Base-by-base conservation (phyloP, 2,329 filamentous ascomycete genomes). In the Falciphora oryzae region DNA sequence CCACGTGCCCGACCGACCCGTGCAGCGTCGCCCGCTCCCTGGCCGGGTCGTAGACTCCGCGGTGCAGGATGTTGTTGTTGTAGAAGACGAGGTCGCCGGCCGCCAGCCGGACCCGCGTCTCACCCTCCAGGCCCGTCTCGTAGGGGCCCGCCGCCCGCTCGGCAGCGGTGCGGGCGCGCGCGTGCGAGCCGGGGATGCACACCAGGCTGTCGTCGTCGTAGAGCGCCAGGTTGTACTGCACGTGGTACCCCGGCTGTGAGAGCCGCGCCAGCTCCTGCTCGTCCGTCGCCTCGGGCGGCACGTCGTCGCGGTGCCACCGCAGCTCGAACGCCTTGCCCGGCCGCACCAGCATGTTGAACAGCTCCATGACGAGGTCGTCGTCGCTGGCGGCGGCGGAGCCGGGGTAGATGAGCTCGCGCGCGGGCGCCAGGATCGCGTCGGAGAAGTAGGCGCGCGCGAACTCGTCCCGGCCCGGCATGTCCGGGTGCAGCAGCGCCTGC, bases 171-270 rank as follows among this genome's bases (percentile, higher is more conserved):
- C 92, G 79, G 44, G 90, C 84, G 8, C 92, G 84, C 32, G 73
- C 77, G 74, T 97, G 93, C 6, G 87, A 90, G 0, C 90, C 91
- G 0, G 92, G 92, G 0, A 96, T 85, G 0, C 95, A 86, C 10
- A 96, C 78, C 8, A 96, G 77, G 61, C 86, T 89, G 18, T 83
- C 80, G 73, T 96, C 93, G 50, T 89, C 85, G 73, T 87, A 93
- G 10, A 96, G 80, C 10, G 92, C 89, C 58, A 96, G 80, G 74
- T 97, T 97, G 85, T 92, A 97, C 78, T 97, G 93, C 53, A 92
- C 89, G 71, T 95, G 92, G 70, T 84, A 86, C 65, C 88, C 86
- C 0, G 86, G 84, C 66, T 84, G 78, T 1, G 74, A 72, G 63
- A 96, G 77, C 32, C 89, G 78, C 59, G 76, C 76, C 57, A 85